phyloP scores from a whole-genome alignment of 1,284 basidiomycete species.

The Leccinum pachyderme region DNA sequence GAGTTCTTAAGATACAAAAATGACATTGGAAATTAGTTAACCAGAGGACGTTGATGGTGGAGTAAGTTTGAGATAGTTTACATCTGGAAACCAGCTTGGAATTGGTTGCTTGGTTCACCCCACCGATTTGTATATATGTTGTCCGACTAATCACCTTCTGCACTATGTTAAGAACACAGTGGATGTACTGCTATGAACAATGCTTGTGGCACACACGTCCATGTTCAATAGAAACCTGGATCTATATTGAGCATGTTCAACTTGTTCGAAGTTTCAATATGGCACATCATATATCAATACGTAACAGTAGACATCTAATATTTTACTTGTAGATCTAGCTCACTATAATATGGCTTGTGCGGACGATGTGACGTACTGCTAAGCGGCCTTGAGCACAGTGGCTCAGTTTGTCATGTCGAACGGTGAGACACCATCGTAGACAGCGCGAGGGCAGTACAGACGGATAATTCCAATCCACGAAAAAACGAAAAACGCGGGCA shows the following conservation, averaged over 20 bases:
- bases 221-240: background rate
- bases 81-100: background rate
- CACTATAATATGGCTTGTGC: background rate
- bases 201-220: background rate
- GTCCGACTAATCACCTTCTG: too few species aligned
- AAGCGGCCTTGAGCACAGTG: background rate
- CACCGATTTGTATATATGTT: too few species aligned
- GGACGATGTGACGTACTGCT: background rate
- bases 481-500: constrained; percentile 1
- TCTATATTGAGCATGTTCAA: background rate
- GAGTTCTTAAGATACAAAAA: constrained; percentile 3
- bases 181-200: too few species aligned
- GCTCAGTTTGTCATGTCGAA: background rate
- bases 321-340: background rate
- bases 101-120: background rate
- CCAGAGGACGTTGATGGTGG: background rate
- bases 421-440: background rate
- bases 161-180: too few species aligned
- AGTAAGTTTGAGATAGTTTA: too few species aligned
- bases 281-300: too few species aligned
- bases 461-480: background rate
- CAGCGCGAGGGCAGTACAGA: background rate
- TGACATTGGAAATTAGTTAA: constrained; percentile 1
- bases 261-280: too few species aligned
- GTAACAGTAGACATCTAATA: background rate